Base-by-base conservation (phyloP, 73 alveolate genomes). In the Symbiodinium pilosum region DNA sequence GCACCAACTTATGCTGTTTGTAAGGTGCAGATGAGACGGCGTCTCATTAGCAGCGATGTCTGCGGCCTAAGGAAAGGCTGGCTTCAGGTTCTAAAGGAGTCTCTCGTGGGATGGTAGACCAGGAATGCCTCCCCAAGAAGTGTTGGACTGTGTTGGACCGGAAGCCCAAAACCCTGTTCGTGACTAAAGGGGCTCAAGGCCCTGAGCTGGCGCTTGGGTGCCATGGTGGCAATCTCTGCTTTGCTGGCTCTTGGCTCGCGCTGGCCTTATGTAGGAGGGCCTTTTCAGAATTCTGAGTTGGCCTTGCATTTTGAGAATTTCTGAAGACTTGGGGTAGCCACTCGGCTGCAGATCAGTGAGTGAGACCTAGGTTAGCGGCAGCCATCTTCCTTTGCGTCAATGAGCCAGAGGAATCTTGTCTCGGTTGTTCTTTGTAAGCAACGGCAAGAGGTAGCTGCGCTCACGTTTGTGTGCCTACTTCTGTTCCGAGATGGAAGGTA, bases 341-440 rank as follows among this genome's bases (percentile, higher is more conserved):
- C 59, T n/a, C n/a, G n/a, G n/a, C n/a, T 47, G 14, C 14, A 47
- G 14, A 47, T 9, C 59, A 47, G 6, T 47, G 21, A 6, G 59
- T 9, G 59, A 6, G 59, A 9, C 68, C 36, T 32, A 88, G 95
- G 95, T 34, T 88, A 36, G 86, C 42, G 12, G 86, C 64, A 2
- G 42, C 95, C 86, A 88, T 88, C 73, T 88, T 59, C 44, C 95
- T 88, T 12, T 88, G 95, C 86, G 41, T 88, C 51, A 68, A 38
- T 86, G 75, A 28, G 36, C 95, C 95, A 16, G 51, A 36, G 32
- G 95, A 28, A 2, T 77, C 39, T 77, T 12, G 52, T 34, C n/a
- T 20, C 40, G 18, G 84, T 11, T 69, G 84, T 69, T 69, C 40
- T 69, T 16, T 28, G 34, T 69, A 16, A 30, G 34, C 40, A n/a